Percentiles rank a stretch among this genome's conserved stretches.
Evolutionary conservation across 441 rosid species (phyloP).

Genomic region (Codiaeum variegatum): DNA sequence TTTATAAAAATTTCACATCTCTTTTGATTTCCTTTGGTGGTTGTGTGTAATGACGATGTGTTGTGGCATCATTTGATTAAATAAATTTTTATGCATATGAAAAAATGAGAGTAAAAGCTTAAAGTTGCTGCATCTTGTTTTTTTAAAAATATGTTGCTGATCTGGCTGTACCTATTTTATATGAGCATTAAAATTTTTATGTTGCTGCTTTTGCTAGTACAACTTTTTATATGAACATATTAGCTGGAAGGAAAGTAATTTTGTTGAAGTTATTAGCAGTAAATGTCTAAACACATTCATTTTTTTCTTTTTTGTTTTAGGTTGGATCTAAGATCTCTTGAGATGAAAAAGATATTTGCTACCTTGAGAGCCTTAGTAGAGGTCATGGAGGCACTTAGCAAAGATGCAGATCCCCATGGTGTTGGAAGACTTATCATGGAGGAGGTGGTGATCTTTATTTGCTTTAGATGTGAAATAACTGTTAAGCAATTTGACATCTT

Average conservation of each 20-base stretch:
- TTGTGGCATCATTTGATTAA: neutral
- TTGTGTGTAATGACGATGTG: neutral
- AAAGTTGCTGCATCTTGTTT: too few species aligned
- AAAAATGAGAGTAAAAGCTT: too few species aligned
- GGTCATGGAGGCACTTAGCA: conserved; percentile 87
- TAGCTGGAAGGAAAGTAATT: neutral
- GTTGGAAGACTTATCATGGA: conserved; percentile 83
- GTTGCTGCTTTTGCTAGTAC: neutral
- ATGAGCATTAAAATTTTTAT: neutral
- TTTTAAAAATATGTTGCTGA: too few species aligned
- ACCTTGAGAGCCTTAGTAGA: conserved; percentile 85
- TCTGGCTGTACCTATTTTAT: too few species aligned
- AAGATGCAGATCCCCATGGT: conserved; percentile 86
- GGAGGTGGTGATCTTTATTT: conserved; percentile 52
- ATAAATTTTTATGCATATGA: neutral
- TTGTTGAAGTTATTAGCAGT: neutral
- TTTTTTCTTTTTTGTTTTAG: conserved; percentile 24
- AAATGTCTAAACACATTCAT: neutral
- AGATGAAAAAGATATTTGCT: conserved; percentile 83
- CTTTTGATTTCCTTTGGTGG: neutral
- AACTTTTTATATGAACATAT: neutral
- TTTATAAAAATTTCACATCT: neutral
- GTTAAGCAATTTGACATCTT: neutral
- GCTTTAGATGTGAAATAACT: neutral
- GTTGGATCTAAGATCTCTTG: conserved; percentile 36